These are phyloP conservation scores for Bruguiera gymnorhiza DNA, from an alignment of 345 rosid genomes.

Conservation along the genomic window DNA sequence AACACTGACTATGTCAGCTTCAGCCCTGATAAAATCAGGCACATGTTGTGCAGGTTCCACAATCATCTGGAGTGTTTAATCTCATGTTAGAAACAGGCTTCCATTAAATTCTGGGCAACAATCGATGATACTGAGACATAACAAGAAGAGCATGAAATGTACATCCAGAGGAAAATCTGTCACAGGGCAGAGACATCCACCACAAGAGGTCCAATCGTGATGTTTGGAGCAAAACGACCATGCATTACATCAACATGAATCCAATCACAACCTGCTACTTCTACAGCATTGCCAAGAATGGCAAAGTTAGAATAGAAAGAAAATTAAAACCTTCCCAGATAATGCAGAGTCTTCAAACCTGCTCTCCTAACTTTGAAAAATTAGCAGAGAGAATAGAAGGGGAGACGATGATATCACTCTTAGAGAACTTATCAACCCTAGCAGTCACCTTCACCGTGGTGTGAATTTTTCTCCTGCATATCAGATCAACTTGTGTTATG, in stretches of 20 bases:
- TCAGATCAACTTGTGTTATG: neutral
- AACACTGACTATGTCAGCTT: conserved; percentile 95
- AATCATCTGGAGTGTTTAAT: conserved; percentile 65
- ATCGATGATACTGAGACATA: conserved; percentile 1
- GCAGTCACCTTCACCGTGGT: conserved; percentile 69
- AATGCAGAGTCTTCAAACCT: conserved; percentile 39
- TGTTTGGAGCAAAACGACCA: conserved; percentile 96
- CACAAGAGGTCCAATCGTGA: conserved; percentile 91
- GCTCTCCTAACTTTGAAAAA: conserved; percentile 87
- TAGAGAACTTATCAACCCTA: conserved; percentile 92
- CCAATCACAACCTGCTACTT: conserved; percentile 91
- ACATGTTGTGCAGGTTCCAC: conserved; percentile 92
- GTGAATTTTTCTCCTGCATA: conserved; percentile 41
- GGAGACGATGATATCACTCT: conserved; percentile 81
- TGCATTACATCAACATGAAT: conserved; percentile 98
- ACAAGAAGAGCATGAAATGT: conserved; percentile 58
- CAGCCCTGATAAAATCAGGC: conserved; percentile 96
- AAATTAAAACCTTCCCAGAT: conserved; percentile 15
- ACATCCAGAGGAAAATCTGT: conserved; percentile 94
- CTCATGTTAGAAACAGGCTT: conserved; percentile 10
- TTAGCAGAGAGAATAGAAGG: conserved; percentile 96
- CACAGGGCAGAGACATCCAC: conserved; percentile 87
- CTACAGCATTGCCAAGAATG: conserved; percentile 33
- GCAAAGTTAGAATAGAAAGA: conserved; percentile 2
- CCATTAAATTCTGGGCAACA: neutral